Evolutionary conservation across 2,329 filamentous ascomycete species (phyloP).

Genomic region (Claviceps quebecensis): DNA sequence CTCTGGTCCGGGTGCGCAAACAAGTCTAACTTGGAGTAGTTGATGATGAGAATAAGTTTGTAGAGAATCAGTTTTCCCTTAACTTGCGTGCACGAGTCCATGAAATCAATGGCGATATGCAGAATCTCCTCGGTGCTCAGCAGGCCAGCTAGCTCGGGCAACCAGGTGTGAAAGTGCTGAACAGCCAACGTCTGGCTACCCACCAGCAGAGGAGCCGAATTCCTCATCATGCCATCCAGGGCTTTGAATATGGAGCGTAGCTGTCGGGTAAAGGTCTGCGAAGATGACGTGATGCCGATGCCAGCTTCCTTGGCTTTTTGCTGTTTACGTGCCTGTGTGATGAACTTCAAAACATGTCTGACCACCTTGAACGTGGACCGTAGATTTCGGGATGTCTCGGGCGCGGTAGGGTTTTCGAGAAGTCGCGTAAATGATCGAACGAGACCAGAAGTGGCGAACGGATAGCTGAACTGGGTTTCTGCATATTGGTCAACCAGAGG

Average conservation of each 20-base stretch:
- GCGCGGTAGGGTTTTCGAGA: conserved; percentile 68
- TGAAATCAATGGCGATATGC: conserved; percentile 81
- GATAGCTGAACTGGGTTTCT: conserved; percentile 79
- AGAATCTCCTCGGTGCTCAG: conserved; percentile 74
- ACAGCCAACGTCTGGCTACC: conserved; percentile 91
- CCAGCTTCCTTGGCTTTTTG: conserved; percentile 80
- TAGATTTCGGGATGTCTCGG: conserved; percentile 69
- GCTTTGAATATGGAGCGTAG: conserved; percentile 80
- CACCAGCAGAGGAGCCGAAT: conserved; percentile 68
- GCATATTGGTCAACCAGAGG: conserved; percentile 88
- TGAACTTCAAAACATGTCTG: conserved; percentile 84
- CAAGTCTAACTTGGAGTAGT: conserved; percentile 70
- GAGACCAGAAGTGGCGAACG: conserved; percentile 78
- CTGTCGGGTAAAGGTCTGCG: conserved; percentile 64
- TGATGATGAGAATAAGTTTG: conserved; percentile 83
- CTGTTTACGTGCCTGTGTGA: conserved; percentile 74
- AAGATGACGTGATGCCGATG: conserved; percentile 67
- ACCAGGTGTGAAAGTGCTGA: conserved; percentile 92
- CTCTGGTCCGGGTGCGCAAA: conserved; percentile 70
- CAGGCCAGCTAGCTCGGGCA: conserved; percentile 73
- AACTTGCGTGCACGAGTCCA: conserved; percentile 76
- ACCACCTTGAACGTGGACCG: conserved; percentile 92
- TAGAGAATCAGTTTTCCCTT: conserved; percentile 87
- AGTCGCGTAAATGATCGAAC: conserved; percentile 77
- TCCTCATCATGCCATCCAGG: conserved; percentile 80